Conservation (phyloP, 2,329 filamentous ascomycete genomes). For the Alternaria incomplexa region DNA sequence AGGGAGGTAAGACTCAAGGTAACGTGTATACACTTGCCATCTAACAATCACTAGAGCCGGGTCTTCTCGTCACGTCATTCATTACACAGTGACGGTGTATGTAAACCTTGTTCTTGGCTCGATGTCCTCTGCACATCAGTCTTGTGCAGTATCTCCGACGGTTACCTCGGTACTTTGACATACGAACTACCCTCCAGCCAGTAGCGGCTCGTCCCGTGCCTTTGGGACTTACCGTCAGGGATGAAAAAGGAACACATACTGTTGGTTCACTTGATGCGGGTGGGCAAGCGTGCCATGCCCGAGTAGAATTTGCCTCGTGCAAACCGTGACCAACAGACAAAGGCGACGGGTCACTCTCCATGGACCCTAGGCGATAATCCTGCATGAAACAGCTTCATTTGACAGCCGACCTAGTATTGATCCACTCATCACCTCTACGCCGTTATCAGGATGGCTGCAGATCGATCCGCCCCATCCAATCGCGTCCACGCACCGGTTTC, state of each 20-base stretch:
- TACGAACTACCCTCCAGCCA: neutral
- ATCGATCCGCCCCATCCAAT: constrained; percentile 26
- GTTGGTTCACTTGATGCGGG: constrained; percentile 16
- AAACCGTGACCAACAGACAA: constrained; percentile 9
- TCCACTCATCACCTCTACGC: constrained; percentile 17
- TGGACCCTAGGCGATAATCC: constrained; percentile 2
- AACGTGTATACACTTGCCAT: neutral
- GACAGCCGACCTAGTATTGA: constrained; percentile 9
- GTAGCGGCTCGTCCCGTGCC: constrained; percentile 32
- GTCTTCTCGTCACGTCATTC: neutral
- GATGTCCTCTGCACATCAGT: neutral
- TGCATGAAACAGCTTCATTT: constrained; percentile 20
- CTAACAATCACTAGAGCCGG: neutral
- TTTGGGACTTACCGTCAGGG: constrained; percentile 16
- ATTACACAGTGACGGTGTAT: neutral
- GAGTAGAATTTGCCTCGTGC: constrained; percentile 20
- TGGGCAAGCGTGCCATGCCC: constrained; percentile 19
- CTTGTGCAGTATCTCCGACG: neutral
- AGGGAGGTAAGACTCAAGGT: neutral
- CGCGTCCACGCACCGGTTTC: constrained; percentile 14
- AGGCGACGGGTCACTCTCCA: constrained; percentile 2
- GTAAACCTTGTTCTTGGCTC: neutral
- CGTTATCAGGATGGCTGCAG: constrained; percentile 22
- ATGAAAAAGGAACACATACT: constrained; percentile 15
- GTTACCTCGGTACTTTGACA: neutral